Conservation (phyloP, 179 eudicot species). For the Drosera spatulata region DNA sequence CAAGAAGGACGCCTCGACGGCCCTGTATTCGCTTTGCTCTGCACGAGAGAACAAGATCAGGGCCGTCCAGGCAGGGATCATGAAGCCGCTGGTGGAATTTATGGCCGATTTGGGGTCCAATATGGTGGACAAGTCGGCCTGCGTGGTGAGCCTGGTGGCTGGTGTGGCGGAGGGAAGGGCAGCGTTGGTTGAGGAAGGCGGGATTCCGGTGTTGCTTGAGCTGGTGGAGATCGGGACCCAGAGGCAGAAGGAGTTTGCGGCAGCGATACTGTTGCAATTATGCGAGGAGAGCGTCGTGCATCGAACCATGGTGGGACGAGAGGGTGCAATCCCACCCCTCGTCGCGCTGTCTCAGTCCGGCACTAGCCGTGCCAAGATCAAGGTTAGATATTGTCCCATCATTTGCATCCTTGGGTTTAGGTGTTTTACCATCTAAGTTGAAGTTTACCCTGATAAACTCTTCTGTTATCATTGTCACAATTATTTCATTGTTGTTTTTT, state of each 20-base stretch:
- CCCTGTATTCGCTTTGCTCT: slow-evolving; percentile 57
- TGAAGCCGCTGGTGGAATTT: slow-evolving; percentile 66
- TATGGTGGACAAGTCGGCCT: slow-evolving; percentile 90
- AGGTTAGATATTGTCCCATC: slow-evolving; percentile 24
- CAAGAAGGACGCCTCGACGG: slow-evolving; percentile 74
- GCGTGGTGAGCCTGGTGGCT: slow-evolving; percentile 46
- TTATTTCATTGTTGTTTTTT: too few relatives aligned
- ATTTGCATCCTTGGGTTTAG: not conserved
- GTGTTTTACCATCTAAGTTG: too few relatives aligned
- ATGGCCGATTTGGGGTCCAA: slow-evolving; percentile 79
- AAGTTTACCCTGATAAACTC: too few relatives aligned
- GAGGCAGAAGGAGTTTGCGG: slow-evolving; percentile 62
- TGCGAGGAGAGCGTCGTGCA: slow-evolving; percentile 52
- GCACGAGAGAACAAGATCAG: slow-evolving; percentile 55
- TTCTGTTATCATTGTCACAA: too few relatives aligned
- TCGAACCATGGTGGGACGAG: slow-evolving; percentile 64
- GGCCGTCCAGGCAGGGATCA: slow-evolving; percentile 61
- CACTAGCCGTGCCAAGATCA: slow-evolving; percentile 51
- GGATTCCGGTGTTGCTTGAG: slow-evolving; percentile 66
- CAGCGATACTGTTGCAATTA: slow-evolving; percentile 37
- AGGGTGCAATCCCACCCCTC: slow-evolving; percentile 62
- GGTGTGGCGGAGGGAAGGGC: slow-evolving; percentile 43
- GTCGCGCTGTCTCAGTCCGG: slow-evolving; percentile 59
- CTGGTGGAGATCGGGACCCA: slow-evolving; percentile 51
- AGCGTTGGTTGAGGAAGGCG: slow-evolving; percentile 60